phyloP scores from a whole-genome alignment of 441 rosid genomes.

The Arabidopsis hybrid region DNA sequence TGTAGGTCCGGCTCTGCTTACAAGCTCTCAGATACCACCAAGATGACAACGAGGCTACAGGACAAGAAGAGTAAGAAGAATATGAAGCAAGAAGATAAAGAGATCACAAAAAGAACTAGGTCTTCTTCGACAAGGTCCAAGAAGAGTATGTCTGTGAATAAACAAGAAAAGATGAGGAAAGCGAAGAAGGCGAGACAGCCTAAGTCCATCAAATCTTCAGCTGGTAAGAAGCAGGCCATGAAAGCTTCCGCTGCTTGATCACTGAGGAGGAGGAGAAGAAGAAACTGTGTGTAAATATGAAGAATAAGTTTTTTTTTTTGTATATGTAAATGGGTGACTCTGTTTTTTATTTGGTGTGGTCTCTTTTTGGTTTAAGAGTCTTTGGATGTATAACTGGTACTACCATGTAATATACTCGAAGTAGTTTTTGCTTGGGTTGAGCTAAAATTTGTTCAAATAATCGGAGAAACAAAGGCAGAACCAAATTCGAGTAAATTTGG shows the following conservation, averaged over 20 bases:
- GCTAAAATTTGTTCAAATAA: too few relatives aligned
- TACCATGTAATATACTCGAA: conserved; percentile 5
- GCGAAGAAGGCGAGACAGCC: conserved; percentile 67
- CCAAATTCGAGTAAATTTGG: too few relatives aligned
- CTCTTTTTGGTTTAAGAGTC: conserved; percentile 4
- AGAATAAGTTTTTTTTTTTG: not conserved
- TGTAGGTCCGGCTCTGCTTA: too few relatives aligned
- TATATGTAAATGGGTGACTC: conserved; percentile 12
- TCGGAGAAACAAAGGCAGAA: too few relatives aligned
- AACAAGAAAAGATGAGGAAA: conserved; percentile 56
- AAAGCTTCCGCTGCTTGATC: conserved; percentile 50
- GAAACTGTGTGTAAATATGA: conserved; percentile 16
- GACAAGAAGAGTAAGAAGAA: not conserved
- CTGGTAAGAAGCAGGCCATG: conserved; percentile 58
- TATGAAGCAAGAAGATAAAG: not conserved
- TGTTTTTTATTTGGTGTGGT: conserved; percentile 20
- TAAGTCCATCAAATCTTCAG: conserved; percentile 68
- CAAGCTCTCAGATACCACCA: conserved; percentile 54
- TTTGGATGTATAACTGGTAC: conserved; percentile 8
- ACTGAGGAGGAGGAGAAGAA: not conserved
- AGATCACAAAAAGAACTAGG: conserved; percentile 21
- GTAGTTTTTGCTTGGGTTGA: not conserved
- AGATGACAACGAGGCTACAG: conserved; percentile 37
- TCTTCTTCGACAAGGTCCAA: conserved; percentile 28
- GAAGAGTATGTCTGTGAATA: conserved; percentile 35